Percentiles rank a stretch among this genome's conserved stretches.
Conservation (phyloP, 768 basidiomycete species). For the Postia placenta region DNA sequence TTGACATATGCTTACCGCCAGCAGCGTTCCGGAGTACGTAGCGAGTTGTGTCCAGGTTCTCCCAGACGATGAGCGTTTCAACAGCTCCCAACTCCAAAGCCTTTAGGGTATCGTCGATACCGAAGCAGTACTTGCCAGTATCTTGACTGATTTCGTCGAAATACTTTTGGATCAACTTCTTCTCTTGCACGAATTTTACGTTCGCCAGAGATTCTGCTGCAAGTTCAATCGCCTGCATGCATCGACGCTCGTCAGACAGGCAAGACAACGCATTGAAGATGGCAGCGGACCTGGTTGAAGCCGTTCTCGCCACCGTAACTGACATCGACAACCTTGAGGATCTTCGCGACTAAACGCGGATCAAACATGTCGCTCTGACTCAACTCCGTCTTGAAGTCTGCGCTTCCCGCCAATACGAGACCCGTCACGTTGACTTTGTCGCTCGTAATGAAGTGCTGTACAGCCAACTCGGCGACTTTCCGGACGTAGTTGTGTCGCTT, state of each 20-base stretch:
- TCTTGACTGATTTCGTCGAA: constrained; percentile 99
- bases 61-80: constrained; percentile 98
- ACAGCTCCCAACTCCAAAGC: constrained; percentile 94
- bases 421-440: constrained; percentile 99
- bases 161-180: constrained; percentile 94
- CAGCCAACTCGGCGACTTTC: constrained; percentile 95
- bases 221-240: constrained; percentile 85
- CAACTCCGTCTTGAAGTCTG: constrained; percentile 98
- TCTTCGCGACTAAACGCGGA: constrained; percentile 75
- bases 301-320: constrained; percentile 99
- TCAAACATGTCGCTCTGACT: constrained; percentile 97
- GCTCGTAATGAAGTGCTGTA: constrained; percentile 95
- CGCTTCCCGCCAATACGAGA: constrained; percentile 91
- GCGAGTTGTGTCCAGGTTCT: constrained; percentile 89
- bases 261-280: not conserved
- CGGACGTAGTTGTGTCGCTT: constrained; percentile 99
- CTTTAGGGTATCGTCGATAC: constrained; percentile 94
- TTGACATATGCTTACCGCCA: constrained; percentile 47
- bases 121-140: constrained; percentile 94
- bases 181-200: constrained; percentile 99
- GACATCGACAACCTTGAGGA: constrained; percentile 98
- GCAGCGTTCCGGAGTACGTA: constrained; percentile 89
- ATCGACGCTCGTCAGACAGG: constrained; percentile 5
- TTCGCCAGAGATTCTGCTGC: constrained; percentile 94
- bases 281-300: constrained; percentile 85